A percentile compares a stretch with the other conserved stretches of the same genome.
phyloP scores from a whole-genome alignment of 345 rosid species.

The Garcia nutans region DNA sequence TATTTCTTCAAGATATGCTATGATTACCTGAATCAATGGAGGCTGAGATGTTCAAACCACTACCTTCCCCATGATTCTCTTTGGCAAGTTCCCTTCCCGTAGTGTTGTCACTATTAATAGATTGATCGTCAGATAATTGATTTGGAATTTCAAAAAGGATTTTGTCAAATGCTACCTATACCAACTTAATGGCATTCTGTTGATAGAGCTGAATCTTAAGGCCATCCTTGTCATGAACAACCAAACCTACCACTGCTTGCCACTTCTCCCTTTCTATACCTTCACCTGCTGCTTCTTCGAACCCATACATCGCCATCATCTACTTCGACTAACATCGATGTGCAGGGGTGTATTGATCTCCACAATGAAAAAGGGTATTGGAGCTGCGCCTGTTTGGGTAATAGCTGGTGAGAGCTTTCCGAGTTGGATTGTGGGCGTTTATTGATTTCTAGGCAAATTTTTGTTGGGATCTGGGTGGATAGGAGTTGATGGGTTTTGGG shows the following conservation, averaged over 20 bases:
- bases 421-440: too few relatives aligned
- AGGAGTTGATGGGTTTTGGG: too few relatives aligned
- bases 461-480: too few relatives aligned
- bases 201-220: conserved; percentile 40
- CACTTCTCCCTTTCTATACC: too few relatives aligned
- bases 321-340: too few relatives aligned
- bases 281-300: too few relatives aligned
- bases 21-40: conserved; percentile 21
- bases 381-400: too few relatives aligned
- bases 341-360: too few relatives aligned
- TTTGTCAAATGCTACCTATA: conserved; percentile 75
- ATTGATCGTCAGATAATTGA: conserved; percentile 54
- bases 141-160: conserved; percentile 75
- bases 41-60: conserved; percentile 30
- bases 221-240: conserved; percentile 33
- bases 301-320: too few relatives aligned
- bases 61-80: conserved; percentile 30
- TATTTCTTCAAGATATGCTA: conserved; percentile 16
- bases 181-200: conserved; percentile 59
- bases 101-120: conserved; percentile 31
- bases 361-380: too few relatives aligned
- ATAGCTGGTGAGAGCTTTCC: too few relatives aligned
- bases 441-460: too few relatives aligned
- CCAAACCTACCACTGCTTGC: neutral
- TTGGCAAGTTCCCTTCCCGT: conserved; percentile 37